These are phyloP conservation scores for Pythium monospermum DNA, from an alignment of 352 stramenopile genomes.

Conservation along the genomic window DNA sequence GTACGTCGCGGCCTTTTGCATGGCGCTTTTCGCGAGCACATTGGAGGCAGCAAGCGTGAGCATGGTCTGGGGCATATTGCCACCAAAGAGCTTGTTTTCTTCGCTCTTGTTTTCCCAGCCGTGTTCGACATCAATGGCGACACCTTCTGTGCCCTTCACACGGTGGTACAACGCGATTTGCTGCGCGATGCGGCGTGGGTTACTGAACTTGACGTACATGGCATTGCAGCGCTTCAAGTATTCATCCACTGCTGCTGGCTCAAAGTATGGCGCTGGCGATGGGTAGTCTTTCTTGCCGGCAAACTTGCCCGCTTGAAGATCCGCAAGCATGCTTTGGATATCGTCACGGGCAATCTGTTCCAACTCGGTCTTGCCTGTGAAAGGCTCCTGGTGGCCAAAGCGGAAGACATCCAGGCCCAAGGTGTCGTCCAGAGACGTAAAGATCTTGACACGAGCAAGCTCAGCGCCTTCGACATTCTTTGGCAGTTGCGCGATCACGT, in stretches of 20 bases:
- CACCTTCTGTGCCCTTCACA: slow-evolving; percentile 68
- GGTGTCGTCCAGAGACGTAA: slow-evolving; percentile 81
- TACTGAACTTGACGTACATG: slow-evolving; percentile 82
- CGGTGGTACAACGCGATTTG: slow-evolving; percentile 68
- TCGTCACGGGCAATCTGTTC: slow-evolving; percentile 49
- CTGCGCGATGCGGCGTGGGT: slow-evolving; percentile 62
- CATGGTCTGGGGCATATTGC: slow-evolving; percentile 67
- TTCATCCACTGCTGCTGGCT: slow-evolving; percentile 52
- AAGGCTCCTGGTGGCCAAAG: slow-evolving; percentile 72
- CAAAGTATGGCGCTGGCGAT: slow-evolving; percentile 45
- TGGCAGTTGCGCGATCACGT: slow-evolving; percentile 67
- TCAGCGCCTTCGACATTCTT: slow-evolving; percentile 54
- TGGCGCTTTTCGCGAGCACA: slow-evolving; percentile 76
- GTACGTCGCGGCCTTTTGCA: slow-evolving; percentile 81
- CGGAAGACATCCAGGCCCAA: slow-evolving; percentile 85
- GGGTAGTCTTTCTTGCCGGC: slow-evolving; percentile 45
- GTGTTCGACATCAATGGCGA: slow-evolving; percentile 75
- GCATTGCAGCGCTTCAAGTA: slow-evolving; percentile 71
- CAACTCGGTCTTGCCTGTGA: slow-evolving; percentile 47
- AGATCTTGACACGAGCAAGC: slow-evolving; percentile 87
- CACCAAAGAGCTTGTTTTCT: slow-evolving; percentile 75
- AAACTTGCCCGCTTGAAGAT: slow-evolving; percentile 78
- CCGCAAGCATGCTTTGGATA: slow-evolving; percentile 64
- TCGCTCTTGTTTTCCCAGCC: slow-evolving; percentile 75
- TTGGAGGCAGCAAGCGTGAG: slow-evolving; percentile 79